Base-by-base conservation (phyloP, 179 eudicot species). In the Sideroxylon spinosum region DNA sequence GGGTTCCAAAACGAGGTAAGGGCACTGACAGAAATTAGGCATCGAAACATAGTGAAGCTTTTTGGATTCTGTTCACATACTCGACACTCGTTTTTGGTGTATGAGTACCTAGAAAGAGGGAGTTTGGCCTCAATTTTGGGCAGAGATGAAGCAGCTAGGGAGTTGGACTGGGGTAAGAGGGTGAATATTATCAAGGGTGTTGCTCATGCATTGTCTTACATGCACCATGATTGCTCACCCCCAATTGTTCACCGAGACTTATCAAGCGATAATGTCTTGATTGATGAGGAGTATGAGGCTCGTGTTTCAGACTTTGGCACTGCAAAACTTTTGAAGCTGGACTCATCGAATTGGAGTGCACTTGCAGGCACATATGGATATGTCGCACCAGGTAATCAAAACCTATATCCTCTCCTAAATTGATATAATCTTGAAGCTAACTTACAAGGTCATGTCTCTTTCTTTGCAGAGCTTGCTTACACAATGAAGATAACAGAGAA, bases 181-280 rank as follows among this genome's bases (percentile, higher is more conserved):
- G 76, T 87, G 56, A 85, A 86, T 11, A 82, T 87, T 14, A 70
- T 89, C 10, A 81, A 78, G 53, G 88, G 92, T 37, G 73, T 86
- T 66, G 89, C 92, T 17, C 62, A 86, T 73, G 94, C 88, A 17
- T 81, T 90, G 26, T 82, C 86, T 4, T 89, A 89, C 74, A 77
- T 90, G 87, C 91, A 90, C 84, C 90, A 90, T 82, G 90, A 87
- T 67, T 86, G 90, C 70, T 46, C 81, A 26, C 91, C 91, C 19
- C 83, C 92, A 23, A 84, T 90, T 28, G 87, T 89, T 65, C 94
- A 90, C 62, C 86, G 89, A 22, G 93, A 90, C 83, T 77, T 88
- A 65, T 88, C 89, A 14, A 84, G 85, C 73, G 85, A 80, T 69
- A 88, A 90, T 64, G 64, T 88, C 23, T 44, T 90, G 78, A 77